Evolutionary conservation across 2,329 filamentous ascomycete genomes (phyloP), one percentile per base, ranked within the genome.

Genomic region (Raffaelea albimanens): DNA sequence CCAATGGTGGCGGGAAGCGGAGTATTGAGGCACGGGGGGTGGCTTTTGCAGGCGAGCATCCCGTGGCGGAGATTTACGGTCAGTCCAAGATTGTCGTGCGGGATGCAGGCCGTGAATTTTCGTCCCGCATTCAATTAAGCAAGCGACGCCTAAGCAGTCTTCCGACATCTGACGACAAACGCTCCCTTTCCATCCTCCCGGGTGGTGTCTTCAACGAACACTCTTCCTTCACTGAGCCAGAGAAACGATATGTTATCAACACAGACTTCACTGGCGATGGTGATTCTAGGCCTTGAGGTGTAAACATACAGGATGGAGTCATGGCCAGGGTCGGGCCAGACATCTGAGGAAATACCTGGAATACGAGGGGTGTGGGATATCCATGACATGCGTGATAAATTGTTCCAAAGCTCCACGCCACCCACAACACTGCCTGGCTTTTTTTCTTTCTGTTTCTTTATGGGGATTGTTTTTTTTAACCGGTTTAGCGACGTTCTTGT

Each of bases 1-100:
- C 54, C 29, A 61, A 52, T 47, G 57, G 57, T 45, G 55, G 51
- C 46, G 59, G 55, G n/a, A 61, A 61, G 53, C 59, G 60, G 39
- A 58, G 55, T 22, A 25, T 55, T 18, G 50, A 48, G 13, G 55
- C 48, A 18, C 56, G 57, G 21, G 50, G 53, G 14, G 36, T 60
- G 45, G 48, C 58, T 3, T 52, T 62, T 31, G 47, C 51, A 20
- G 48, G 48, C 43, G 53, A 58, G 14, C 43, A 23, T 4, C 53
- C 56, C 2, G 44, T 55, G 10, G 50, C 56, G 11, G 25, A 40
- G 14, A 49, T 57, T 10, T 54, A 57, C 39, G 53, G 51, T 1
- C 55, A 57, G 33, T 56, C 56, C 16, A 59, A 56, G 40, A 54
- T 53, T 19, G 55, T 57, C 11, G 46, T 53, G 2, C 48, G 55